Evolutionary conservation across 345 rosid genomes (phyloP).

Genomic region (Chamaenerion angustifolium): DNA sequence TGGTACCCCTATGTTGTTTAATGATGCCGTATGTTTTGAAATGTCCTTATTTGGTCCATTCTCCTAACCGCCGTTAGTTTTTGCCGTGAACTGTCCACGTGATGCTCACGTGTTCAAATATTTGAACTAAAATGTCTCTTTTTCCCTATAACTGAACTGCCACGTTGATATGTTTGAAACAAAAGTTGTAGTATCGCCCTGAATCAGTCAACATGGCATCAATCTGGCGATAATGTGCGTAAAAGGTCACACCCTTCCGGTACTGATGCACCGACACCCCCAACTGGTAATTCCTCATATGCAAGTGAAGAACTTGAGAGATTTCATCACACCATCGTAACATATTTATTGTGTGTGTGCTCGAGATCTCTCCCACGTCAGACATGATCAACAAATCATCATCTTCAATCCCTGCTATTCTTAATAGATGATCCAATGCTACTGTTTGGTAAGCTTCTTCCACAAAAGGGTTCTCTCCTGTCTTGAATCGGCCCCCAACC

Average conservation of each 20-base stretch:
- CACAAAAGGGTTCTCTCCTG: slow-evolving; percentile 26
- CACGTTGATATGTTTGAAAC: slow-evolving; percentile 39
- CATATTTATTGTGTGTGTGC: slow-evolving; percentile 36
- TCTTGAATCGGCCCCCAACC: slow-evolving; percentile 25
- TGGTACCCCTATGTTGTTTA: no score
- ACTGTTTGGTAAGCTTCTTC: slow-evolving; percentile 12
- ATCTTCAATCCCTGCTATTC: slow-evolving; percentile 1
- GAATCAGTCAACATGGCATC: slow-evolving; percentile 59
- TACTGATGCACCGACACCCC: slow-evolving; percentile 50
- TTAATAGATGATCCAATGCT: not conserved
- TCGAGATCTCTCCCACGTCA: slow-evolving; percentile 5
- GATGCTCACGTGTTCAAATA: no score
- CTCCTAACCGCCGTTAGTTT: no score
- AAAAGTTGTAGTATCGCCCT: slow-evolving; percentile 77
- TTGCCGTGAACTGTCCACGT: no score
- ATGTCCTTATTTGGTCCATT: no score
- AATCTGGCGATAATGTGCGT: slow-evolving; percentile 57
- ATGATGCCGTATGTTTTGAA: no score
- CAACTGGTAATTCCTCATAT: slow-evolving; percentile 38
- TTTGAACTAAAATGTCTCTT: no score
- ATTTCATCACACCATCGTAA: slow-evolving; percentile 42
- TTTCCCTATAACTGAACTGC: no score
- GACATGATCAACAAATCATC: slow-evolving; percentile 8
- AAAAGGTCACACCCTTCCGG: slow-evolving; percentile 40
- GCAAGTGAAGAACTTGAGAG: slow-evolving; percentile 33